phyloP scores from a whole-genome alignment of 208 protist species.

The Trichomonas gallinae region DNA sequence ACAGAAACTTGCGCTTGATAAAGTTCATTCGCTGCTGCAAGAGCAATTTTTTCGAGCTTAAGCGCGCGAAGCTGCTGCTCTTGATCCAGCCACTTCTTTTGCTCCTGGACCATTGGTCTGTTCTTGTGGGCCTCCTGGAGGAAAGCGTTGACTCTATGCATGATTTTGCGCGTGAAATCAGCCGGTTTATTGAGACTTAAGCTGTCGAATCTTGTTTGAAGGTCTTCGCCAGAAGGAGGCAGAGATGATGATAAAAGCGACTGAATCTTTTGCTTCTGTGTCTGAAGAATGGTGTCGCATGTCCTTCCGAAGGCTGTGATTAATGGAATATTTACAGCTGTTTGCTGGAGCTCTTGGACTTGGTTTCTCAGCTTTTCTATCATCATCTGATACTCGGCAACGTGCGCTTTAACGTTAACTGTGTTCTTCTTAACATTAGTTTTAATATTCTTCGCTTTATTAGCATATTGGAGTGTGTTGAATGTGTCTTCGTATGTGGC shows the following conservation, averaged over 20 bases:
- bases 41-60: not conserved
- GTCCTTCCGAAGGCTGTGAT: not conserved
- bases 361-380: not conserved
- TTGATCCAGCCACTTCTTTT: not conserved
- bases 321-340: not conserved
- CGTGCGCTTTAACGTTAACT: conserved; percentile 38
- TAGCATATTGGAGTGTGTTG: conserved; percentile 51
- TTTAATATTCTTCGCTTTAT: conserved; percentile 59
- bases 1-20: not conserved
- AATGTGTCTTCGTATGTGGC: conserved; percentile 51
- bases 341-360: not conserved
- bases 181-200: not conserved
- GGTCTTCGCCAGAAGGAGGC: not conserved
- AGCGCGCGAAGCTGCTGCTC: not conserved
- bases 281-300: not conserved
- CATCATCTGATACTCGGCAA: not conserved
- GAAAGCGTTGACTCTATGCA: not conserved
- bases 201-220: not conserved
- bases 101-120: not conserved
- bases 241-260: not conserved
- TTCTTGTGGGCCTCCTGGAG: not conserved
- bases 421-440: conserved; percentile 62
- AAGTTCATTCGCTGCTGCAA: not conserved
- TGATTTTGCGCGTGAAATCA: not conserved
- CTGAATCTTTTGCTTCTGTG: not conserved